A percentile compares a stretch with the other conserved stretches of the same genome.
phyloP scores from a whole-genome alignment of 2,329 filamentous ascomycete genomes.

The Ophiognomonia clavigignenti-juglandacearum region DNA sequence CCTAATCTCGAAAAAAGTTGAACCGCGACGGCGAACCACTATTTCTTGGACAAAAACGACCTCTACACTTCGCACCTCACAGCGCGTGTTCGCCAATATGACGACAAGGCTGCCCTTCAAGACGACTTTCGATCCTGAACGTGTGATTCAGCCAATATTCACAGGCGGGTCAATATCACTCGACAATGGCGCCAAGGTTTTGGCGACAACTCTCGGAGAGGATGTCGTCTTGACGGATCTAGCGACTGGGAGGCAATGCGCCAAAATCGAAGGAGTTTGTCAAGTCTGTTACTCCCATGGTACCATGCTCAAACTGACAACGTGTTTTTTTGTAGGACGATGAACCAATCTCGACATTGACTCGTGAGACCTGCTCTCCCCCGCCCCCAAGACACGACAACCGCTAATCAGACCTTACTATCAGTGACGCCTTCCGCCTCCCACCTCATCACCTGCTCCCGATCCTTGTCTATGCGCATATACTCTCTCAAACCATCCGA shows the following conservation, averaged over 20 bases:
- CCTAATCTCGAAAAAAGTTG: slow-evolving; percentile 21
- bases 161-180: slow-evolving; percentile 85
- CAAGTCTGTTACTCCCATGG: slow-evolving; percentile 9
- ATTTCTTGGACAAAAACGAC: not conserved
- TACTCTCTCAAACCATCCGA: slow-evolving; percentile 64
- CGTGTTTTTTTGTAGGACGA: slow-evolving; percentile 54
- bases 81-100: slow-evolving; percentile 36
- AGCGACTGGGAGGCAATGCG: slow-evolving; percentile 74
- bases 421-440: slow-evolving; percentile 82
- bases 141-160: slow-evolving; percentile 87
- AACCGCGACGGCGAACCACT: slow-evolving; percentile 4
- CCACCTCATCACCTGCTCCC: slow-evolving; percentile 85
- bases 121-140: slow-evolving; percentile 82
- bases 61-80: not conserved
- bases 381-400: not conserved
- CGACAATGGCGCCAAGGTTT: slow-evolving; percentile 72
- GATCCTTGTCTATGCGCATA: slow-evolving; percentile 93
- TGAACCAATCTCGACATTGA: slow-evolving; percentile 72
- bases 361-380: slow-evolving; percentile 36
- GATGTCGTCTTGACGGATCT: slow-evolving; percentile 86
- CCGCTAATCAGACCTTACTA: slow-evolving; percentile 18
- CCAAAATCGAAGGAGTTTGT: slow-evolving; percentile 77
- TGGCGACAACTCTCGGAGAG: slow-evolving; percentile 88
- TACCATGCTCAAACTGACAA: not conserved
- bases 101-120: slow-evolving; percentile 61